Conservation (phyloP, 306 rosid species). For the Rosa multiflora region DNA sequence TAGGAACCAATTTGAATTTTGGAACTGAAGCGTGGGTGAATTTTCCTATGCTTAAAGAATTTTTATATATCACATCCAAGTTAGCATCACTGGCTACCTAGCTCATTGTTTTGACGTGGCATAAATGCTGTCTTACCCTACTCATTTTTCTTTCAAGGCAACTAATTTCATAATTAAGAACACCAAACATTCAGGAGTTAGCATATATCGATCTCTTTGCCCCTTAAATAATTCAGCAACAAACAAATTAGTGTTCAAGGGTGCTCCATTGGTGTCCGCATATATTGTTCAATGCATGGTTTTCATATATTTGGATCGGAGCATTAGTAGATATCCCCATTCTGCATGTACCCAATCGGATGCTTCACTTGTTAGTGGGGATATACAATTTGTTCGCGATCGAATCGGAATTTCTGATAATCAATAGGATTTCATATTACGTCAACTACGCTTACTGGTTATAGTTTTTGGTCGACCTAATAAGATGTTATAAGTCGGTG, state of each 20-base stretch:
- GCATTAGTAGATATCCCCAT: background rate
- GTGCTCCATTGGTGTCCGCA: background rate
- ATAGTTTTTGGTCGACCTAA: no score
- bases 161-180: background rate
- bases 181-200: background rate
- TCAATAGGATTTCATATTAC: no score
- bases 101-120: conserved; percentile 6
- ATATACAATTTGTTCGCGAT: no score
- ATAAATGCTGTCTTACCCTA: conserved; percentile 2
- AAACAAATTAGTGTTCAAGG: conserved; percentile 23
- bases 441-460: no score
- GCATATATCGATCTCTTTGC: background rate
- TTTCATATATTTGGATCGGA: conserved; percentile 6
- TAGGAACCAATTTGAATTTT: background rate
- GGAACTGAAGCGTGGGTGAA: background rate
- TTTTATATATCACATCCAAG: conserved; percentile 8
- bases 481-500: no score
- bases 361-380: no score
- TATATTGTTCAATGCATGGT: conserved; percentile 12
- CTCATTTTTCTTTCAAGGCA: conserved; percentile 10
- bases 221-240: background rate
- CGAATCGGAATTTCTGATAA: no score
- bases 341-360: background rate
- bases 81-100: background rate
- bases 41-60: conserved; percentile 10